phyloP scores from a whole-genome alignment of 148 eudicot genomes.

The Rhododendron griersonianum region DNA sequence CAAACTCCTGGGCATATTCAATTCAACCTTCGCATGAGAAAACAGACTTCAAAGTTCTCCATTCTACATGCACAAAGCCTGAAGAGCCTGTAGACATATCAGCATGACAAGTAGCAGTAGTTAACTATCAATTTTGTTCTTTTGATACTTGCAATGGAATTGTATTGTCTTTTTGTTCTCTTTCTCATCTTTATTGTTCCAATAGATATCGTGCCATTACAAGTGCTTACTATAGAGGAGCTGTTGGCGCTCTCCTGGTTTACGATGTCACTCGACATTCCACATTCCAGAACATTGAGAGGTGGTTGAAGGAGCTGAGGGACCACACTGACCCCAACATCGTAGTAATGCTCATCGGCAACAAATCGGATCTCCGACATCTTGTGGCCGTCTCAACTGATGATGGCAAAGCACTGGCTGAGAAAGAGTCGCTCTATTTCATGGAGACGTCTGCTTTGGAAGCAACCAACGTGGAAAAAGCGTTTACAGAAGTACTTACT shows the following conservation, averaged over 20 bases:
- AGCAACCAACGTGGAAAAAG: slow-evolving; percentile 83
- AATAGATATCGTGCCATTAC: slow-evolving; percentile 88
- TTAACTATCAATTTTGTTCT: neutral
- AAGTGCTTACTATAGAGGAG: slow-evolving; percentile 93
- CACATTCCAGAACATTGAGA: slow-evolving; percentile 67
- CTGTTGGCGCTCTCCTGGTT: slow-evolving; percentile 83
- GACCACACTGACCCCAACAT: slow-evolving; percentile 88
- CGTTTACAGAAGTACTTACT: slow-evolving; percentile 65
- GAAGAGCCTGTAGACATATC: neutral
- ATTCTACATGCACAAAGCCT: neutral
- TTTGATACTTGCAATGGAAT: neutral
- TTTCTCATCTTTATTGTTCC: neutral
- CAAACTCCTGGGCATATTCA: neutral
- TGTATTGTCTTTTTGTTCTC: neutral
- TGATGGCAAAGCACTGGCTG: slow-evolving; percentile 68
- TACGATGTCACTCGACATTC: slow-evolving; percentile 83
- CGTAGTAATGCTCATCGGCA: slow-evolving; percentile 87
- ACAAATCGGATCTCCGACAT: slow-evolving; percentile 91
- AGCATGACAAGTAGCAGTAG: neutral
- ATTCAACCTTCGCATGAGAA: neutral
- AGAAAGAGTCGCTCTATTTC: slow-evolving; percentile 63
- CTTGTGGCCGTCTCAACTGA: slow-evolving; percentile 69
- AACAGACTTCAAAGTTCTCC: neutral
- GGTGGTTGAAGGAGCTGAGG: slow-evolving; percentile 83
- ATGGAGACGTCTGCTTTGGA: slow-evolving; percentile 95